These are phyloP conservation scores for Durusdinium trenchii DNA, from an alignment of 73 alveolate genomes.

Conservation along the genomic window DNA sequence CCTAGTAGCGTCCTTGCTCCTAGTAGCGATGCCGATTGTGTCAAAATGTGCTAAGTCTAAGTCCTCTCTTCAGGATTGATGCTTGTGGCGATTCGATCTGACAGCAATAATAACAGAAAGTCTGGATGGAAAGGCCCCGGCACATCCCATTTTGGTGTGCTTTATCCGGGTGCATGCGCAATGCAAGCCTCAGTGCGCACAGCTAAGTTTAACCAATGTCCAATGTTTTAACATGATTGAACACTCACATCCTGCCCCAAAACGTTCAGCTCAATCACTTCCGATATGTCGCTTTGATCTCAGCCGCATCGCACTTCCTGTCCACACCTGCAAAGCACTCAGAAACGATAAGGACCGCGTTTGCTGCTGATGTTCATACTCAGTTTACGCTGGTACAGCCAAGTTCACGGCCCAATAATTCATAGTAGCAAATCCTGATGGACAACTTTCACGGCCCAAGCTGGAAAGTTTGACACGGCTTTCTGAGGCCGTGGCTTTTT, in stretches of 20 bases:
- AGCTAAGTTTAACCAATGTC: background rate
- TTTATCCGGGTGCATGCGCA: constrained; percentile 99
- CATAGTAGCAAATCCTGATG: constrained; percentile 67
- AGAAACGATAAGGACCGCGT: background rate
- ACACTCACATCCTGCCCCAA: background rate
- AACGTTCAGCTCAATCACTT: constrained; percentile 70
- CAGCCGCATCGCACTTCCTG: constrained; percentile 97
- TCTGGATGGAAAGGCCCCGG: background rate
- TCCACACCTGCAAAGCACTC: constrained; percentile 96
- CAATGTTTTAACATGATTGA: background rate
- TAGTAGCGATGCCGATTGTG: too few relatives aligned
- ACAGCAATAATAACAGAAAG: too few relatives aligned
- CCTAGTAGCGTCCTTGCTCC: too few relatives aligned
- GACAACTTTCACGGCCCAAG: background rate
- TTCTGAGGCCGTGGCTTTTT: too few relatives aligned
- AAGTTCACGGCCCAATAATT: constrained; percentile 62
- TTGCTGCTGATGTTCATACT: too few relatives aligned
- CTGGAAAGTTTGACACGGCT: too few relatives aligned
- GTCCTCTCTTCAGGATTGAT: background rate
- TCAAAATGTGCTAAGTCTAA: too few relatives aligned
- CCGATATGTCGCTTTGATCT: constrained; percentile 97
- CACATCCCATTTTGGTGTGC: constrained; percentile 97
- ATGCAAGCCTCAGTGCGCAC: constrained; percentile 96
- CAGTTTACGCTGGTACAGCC: too few relatives aligned
- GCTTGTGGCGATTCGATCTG: background rate